phyloP scores from a whole-genome alignment of 2,329 filamentous ascomycete genomes.

The Rutstroemia sp. region DNA sequence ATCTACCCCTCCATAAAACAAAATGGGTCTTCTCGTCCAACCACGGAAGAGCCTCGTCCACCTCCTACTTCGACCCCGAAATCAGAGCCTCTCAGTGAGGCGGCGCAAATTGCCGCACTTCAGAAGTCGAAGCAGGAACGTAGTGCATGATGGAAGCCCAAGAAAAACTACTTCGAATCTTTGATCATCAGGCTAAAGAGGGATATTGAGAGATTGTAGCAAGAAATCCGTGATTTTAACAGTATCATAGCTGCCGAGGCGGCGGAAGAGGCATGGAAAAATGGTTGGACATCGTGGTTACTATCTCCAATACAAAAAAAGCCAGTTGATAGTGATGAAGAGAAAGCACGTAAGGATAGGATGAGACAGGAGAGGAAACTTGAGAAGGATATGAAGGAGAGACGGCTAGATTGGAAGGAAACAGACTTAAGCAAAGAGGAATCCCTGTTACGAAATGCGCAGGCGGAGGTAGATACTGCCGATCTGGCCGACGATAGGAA shows the following conservation, averaged over 20 bases:
- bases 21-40: neutral
- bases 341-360: constrained; percentile 29
- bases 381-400: constrained; percentile 30
- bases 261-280: constrained; percentile 26
- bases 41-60: neutral
- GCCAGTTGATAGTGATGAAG: constrained; percentile 27
- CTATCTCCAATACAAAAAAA: constrained; percentile 27
- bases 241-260: constrained; percentile 25
- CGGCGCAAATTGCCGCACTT: constrained; percentile 24
- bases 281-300: constrained; percentile 29
- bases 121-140: constrained; percentile 28
- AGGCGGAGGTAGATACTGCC: constrained; percentile 11
- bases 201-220: constrained; percentile 20
- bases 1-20: constrained; percentile 20
- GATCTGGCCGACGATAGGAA: constrained; percentile 12
- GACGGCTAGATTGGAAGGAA: constrained; percentile 17
- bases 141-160: constrained; percentile 22
- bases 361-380: constrained; percentile 28
- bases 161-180: constrained; percentile 19
- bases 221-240: constrained; percentile 25
- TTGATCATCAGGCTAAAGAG: constrained; percentile 17
- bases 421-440: constrained; percentile 15
- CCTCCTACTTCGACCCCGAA: no score
- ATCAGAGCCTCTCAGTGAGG: constrained; percentile 15
- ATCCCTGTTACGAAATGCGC: neutral